Evolutionary conservation across 495 filamentous ascomycete species (phyloP).

Genomic region (Penicillium bialowiezense): DNA sequence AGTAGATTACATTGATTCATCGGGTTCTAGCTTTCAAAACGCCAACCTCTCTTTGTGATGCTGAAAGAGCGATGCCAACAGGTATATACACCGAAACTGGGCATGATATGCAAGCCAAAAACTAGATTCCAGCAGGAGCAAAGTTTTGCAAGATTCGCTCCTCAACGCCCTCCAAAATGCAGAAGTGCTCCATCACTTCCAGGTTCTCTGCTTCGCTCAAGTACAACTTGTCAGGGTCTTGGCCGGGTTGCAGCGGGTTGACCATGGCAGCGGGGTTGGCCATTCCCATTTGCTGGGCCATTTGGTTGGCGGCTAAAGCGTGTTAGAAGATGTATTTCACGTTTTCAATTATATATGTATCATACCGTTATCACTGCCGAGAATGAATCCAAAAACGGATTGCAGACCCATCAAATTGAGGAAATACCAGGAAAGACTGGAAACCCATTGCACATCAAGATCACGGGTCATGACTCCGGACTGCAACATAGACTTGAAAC

Average conservation of each 20-base stretch:
- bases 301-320: constrained; percentile 81
- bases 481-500: constrained; percentile 99
- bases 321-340: no score
- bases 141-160: constrained; percentile 65
- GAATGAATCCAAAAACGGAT: constrained; percentile 95
- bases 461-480: constrained; percentile 93
- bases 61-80: constrained; percentile 7
- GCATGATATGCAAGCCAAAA: constrained; percentile 1
- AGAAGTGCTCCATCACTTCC: constrained; percentile 90
- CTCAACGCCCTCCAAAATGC: constrained; percentile 83
- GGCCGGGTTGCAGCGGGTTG: constrained; percentile 87
- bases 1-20: no score
- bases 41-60: constrained; percentile 13
- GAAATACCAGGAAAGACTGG: constrained; percentile 97
- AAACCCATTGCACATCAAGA: constrained; percentile 97
- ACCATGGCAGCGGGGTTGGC: constrained; percentile 67
- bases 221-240: constrained; percentile 93
- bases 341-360: no score
- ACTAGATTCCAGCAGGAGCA: constrained; percentile 24
- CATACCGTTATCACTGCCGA: constrained; percentile 92
- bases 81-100: constrained; percentile 10
- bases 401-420: constrained; percentile 94
- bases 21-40: no score
- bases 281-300: constrained; percentile 88
- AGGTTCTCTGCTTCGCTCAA: constrained; percentile 88